Base-by-base conservation (phyloP, 1,284 basidiomycete genomes). In the Entoloma clypeatum region DNA sequence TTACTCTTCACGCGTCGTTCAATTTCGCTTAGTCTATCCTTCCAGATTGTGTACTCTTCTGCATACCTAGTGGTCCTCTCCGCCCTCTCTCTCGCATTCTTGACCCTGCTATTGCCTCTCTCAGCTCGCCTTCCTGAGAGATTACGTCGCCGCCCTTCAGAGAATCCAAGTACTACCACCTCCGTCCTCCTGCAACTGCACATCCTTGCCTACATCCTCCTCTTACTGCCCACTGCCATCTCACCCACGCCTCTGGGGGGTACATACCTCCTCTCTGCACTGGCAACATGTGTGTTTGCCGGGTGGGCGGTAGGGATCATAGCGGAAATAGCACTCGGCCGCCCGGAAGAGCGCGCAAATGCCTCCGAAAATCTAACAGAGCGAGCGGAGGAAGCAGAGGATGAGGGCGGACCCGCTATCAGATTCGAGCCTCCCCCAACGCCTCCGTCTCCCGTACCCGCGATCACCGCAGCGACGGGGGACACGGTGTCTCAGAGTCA, bases 1-100 rank as follows among this genome's bases (percentile, higher is more conserved):
- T 24, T 8, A 31, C 10, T 27, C n/a, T 25, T 25, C 22, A 9
- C n/a, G 36, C 14, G 22, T 33, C 3, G 7, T 17, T 23, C 8
- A 28, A 16, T 21, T 27, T 17, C 2, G 28, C 3, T 29, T 28
- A 31, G n/a, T 34, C 21, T 11, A 30, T 13, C 27, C 14, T 17
- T n/a, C 19, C 34, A 86, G 85, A 69, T 79, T 33, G 61, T 79
- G 7, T 79, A 87, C 54, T 75, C 81, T 0, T 68, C 67, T 6
- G 72, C 75, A 5, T 71, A 74, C 44, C 50, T 72, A 11, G 74
- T 82, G 18, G 56, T 81, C 13, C 50, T 68, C 21, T 74, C 79
- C 0, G 63, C 66, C 29, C 53, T 75, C 26, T 63, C 73, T 3
- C 55, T 82, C 21, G 64, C 74, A 0, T 79, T 77, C 53, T 58